A percentile compares a stretch with the other conserved stretches of the same genome.
phyloP scores from a whole-genome alignment of 108 stramenopile species.

The Skeletonema potamos region DNA sequence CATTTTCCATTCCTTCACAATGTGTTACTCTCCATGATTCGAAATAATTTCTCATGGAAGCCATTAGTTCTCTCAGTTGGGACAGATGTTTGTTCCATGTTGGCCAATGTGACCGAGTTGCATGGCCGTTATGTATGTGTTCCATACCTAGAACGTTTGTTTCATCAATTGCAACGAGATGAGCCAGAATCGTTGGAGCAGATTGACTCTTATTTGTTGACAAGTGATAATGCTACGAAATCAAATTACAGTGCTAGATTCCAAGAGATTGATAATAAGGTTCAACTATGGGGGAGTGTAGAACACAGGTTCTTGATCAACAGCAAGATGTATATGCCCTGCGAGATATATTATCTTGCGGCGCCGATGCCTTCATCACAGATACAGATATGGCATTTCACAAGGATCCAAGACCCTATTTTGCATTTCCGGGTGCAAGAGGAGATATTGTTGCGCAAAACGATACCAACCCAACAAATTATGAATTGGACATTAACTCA shows the following conservation, averaged over 20 bases:
- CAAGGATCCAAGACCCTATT: constrained; percentile 5
- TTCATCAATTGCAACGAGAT: no score
- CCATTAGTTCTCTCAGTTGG: no score
- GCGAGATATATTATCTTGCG: neutral
- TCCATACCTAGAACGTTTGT: no score
- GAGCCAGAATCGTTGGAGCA: constrained; percentile 3
- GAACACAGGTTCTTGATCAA: constrained; percentile 10
- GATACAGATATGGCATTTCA: constrained; percentile 4
- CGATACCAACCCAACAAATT: neutral
- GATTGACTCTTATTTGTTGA: no score
- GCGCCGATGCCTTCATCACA: neutral
- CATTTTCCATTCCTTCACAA: no score
- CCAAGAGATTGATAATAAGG: neutral
- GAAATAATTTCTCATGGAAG: no score
- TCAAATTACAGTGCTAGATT: neutral
- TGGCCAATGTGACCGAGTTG: no score
- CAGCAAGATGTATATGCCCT: constrained; percentile 4
- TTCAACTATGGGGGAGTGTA: neutral
- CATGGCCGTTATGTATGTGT: no score
- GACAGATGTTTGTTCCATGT: no score
- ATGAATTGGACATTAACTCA: constrained; percentile 1
- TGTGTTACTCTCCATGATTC: no score
- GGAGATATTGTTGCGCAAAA: constrained; percentile 9
- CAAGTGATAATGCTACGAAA: neutral
- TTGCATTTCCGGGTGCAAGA: neutral